phyloP scores from a whole-genome alignment of 202 grass and related monocot species.

The Hordeum pubiflorum region DNA sequence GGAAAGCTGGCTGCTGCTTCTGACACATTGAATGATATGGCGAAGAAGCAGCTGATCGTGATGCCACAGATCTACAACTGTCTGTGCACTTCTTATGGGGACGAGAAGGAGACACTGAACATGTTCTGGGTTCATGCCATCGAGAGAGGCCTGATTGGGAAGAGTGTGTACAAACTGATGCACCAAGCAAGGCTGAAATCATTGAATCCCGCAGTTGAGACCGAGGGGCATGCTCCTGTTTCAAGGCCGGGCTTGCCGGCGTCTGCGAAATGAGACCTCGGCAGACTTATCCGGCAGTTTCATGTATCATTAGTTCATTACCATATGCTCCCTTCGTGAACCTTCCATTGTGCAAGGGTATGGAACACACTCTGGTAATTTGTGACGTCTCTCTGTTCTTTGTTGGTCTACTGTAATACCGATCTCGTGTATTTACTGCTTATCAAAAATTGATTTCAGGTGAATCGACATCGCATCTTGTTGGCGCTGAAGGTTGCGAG shows the following conservation, averaged over 20 bases:
- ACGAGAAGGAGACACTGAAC: slow-evolving; percentile 49
- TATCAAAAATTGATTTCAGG: neutral
- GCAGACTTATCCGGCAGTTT: neutral
- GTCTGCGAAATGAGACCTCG: neutral
- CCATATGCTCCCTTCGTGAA: neutral
- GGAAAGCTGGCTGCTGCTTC: slow-evolving; percentile 41
- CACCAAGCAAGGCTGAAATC: slow-evolving; percentile 29
- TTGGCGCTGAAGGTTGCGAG: neutral
- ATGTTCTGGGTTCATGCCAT: slow-evolving; percentile 58
- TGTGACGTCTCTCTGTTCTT: neutral
- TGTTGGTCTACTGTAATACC: neutral
- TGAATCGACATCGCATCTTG: neutral
- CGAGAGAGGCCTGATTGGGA: slow-evolving; percentile 59
- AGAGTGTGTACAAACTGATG: slow-evolving; percentile 47
- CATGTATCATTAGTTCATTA: too few species aligned
- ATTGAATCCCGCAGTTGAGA: neutral
- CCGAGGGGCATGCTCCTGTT: neutral
- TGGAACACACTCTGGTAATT: neutral
- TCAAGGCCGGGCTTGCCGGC: neutral
- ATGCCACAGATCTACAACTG: slow-evolving; percentile 56
- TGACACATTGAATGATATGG: slow-evolving; percentile 52
- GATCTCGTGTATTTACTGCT: neutral
- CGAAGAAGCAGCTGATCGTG: slow-evolving; percentile 41
- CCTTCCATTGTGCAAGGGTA: neutral
- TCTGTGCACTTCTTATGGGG: slow-evolving; percentile 45